Percentiles rank a stretch among this genome's conserved stretches.
These are phyloP conservation scores for Citrus trifoliata DNA, from an alignment of 345 rosid genomes.

Conservation along the genomic window DNA sequence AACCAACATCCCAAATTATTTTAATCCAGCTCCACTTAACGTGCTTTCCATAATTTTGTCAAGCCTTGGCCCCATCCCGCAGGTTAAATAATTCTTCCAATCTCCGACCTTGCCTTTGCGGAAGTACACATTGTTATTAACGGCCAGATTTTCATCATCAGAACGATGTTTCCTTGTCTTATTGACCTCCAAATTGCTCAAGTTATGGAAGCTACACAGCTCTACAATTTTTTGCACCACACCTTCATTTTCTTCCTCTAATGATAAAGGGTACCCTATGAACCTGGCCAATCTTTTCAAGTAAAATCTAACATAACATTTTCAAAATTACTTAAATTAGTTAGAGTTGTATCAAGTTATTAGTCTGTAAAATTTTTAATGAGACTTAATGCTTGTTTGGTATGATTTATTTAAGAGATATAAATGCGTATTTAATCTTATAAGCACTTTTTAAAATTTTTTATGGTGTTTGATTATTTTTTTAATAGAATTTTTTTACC, in stretches of 20 bases:
- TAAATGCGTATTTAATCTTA: too few relatives aligned
- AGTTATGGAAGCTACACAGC: constrained; percentile 20
- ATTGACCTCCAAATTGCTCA: constrained; percentile 22
- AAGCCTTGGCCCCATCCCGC: neutral
- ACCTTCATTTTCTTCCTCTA: constrained; percentile 16
- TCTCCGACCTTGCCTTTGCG: constrained; percentile 33
- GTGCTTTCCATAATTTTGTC: neutral
- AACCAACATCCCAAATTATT: neutral
- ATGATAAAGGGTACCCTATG: constrained; percentile 9
- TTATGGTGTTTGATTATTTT: too few relatives aligned
- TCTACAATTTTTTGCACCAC: constrained; percentile 2
- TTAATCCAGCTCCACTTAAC: neutral
- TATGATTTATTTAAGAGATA: too few relatives aligned
- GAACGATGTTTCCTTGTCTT: constrained; percentile 8
- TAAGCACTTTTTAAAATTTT: too few relatives aligned
- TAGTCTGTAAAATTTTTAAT: too few relatives aligned
- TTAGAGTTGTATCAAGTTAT: too few relatives aligned
- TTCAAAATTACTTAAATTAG: too few relatives aligned
- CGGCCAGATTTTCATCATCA: neutral
- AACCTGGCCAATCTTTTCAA: constrained; percentile 19
- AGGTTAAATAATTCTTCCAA: constrained; percentile 22
- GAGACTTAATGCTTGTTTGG: too few relatives aligned
- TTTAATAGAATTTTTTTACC: too few relatives aligned
- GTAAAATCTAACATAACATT: neutral
- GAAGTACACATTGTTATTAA: constrained; percentile 13